Evolutionary conservation across 73 alveolate genomes (phyloP).

Genomic region (Tetrahymena borealis): DNA sequence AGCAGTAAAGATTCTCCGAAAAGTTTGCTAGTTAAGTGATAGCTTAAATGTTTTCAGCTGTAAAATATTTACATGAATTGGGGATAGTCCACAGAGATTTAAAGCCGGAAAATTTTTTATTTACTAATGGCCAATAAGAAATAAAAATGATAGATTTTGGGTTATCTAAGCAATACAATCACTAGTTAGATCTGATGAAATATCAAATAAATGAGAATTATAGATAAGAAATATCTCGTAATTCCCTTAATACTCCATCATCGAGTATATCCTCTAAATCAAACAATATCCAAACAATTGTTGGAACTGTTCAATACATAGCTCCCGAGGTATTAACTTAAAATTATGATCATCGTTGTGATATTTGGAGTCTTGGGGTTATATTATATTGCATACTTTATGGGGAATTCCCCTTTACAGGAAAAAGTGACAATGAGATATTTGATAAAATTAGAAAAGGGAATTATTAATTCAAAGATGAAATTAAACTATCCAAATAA

Average conservation of each 20-base stretch:
- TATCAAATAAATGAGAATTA: not conserved
- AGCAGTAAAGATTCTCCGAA: conserved; percentile 12
- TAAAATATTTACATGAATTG: conserved; percentile 43
- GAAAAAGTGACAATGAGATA: not conserved
- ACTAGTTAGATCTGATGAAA: not conserved
- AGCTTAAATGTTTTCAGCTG: conserved; percentile 46
- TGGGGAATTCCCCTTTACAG: not conserved
- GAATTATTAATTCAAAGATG: not conserved
- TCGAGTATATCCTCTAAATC: not conserved
- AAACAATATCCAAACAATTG: not conserved
- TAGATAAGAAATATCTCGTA: not conserved
- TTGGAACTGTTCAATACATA: not conserved
- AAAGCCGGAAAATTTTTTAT: conserved; percentile 89
- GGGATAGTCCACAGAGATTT: conserved; percentile 72
- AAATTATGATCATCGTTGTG: not conserved
- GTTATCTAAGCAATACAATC: conserved; percentile 50
- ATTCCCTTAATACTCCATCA: not conserved
- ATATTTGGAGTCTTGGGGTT: conserved; percentile 6
- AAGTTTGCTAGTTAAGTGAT: conserved; percentile 44
- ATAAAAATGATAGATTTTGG: conserved; percentile 94
- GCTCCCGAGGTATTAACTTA: conserved; percentile 19
- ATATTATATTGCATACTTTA: not conserved
- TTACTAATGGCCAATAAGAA: conserved; percentile 60
- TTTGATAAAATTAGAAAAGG: not conserved
- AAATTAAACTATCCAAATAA: not conserved